Evolutionary conservation across 164 flowering plant species (phyloP), one percentile per base, ranked within the genome.

Genomic region (Vitis rotundifolia): DNA sequence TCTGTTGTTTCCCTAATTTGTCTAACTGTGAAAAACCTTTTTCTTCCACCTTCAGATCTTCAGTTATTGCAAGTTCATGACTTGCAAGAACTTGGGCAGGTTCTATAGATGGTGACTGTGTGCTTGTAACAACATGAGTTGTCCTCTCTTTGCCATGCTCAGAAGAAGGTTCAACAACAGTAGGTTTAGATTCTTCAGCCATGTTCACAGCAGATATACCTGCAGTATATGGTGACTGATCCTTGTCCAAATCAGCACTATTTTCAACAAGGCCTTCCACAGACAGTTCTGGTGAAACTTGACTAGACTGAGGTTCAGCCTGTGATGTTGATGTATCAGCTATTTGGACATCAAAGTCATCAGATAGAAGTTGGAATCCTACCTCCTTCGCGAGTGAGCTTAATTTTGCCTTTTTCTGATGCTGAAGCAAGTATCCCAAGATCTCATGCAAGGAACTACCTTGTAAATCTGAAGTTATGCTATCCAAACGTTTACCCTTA

Each of bases 311-410:
- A 76, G 19, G 68, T 75, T 81, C 81, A 70, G 69, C 53, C 64
- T 70, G 62, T 37, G 81, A 61, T 47, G 78, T 76, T 70, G 68
- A 54, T 29, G 76, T 51, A 71, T 84, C 85, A 16, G 74, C 77
- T 51, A 80, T 48, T 72, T 89, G 84, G 47, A 94, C 79, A 64
- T 84, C 82, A 59, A 88, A 48, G 83, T 95, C 97, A 77, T 89
- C 86, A 67, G 98, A 90, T 37, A 95, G 72, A 73, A 95, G 96
- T 75, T 89, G 90, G 70, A 95, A 93, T 19, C 99, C 98, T 59
- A 73, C 88, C 66, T 89, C 81, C 76, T 87, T 85, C 54, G 96
- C 98, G 61, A 93, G 77, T 28, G 80, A 78, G 78, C 96, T 90
- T 68, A 95, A 64, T 62, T 85, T 90, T 18, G 71, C 68, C 72